These are phyloP conservation scores for Rhodotorula sp. DNA, from an alignment of 1,284 basidiomycete species.

Conservation along the genomic window DNA sequence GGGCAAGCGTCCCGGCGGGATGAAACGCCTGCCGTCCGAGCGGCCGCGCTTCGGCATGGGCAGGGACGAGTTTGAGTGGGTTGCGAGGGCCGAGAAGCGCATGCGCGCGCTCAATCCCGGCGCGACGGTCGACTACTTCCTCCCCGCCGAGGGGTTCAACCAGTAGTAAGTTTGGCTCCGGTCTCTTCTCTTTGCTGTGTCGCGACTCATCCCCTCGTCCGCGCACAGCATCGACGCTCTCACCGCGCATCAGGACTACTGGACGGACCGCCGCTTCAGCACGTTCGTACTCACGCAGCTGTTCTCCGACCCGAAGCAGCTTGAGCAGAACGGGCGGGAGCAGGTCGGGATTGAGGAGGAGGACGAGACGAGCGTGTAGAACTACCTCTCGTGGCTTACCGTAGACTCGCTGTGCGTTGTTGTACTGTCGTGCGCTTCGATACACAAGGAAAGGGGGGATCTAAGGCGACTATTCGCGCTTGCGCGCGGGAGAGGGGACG, in stretches of 20 bases:
- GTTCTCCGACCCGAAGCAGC: slow-evolving; percentile 27
- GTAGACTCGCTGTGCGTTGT: neutral
- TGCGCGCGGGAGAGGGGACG: slow-evolving; percentile 2
- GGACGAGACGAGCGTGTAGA: slow-evolving; percentile 7
- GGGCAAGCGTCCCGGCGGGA: slow-evolving; percentile 2
- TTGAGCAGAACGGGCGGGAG: slow-evolving; percentile 34
- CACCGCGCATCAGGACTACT: slow-evolving; percentile 28
- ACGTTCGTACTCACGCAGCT: slow-evolving; percentile 35
- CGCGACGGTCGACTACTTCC: slow-evolving; percentile 27
- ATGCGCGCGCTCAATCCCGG: slow-evolving; percentile 34
- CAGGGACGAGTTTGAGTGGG: slow-evolving; percentile 24
- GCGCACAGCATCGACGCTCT: slow-evolving; percentile 26
- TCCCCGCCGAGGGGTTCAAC: slow-evolving; percentile 31
- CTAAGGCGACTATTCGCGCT: slow-evolving; percentile 22
- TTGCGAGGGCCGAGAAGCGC: slow-evolving; percentile 35
- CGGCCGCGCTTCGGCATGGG: slow-evolving; percentile 25
- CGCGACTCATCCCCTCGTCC: neutral
- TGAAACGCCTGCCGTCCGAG: slow-evolving; percentile 39
- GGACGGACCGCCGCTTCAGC: slow-evolving; percentile 29
- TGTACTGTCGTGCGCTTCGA: too few species aligned
- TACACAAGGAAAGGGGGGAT: too few species aligned
- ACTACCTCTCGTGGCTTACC: too few species aligned
- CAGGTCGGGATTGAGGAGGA: slow-evolving; percentile 33
- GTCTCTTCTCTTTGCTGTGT: neutral
- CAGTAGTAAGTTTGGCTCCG: slow-evolving; percentile 11